Evolutionary conservation across 148 eudicot species (phyloP).

Genomic region (Euryodendron excelsum): DNA sequence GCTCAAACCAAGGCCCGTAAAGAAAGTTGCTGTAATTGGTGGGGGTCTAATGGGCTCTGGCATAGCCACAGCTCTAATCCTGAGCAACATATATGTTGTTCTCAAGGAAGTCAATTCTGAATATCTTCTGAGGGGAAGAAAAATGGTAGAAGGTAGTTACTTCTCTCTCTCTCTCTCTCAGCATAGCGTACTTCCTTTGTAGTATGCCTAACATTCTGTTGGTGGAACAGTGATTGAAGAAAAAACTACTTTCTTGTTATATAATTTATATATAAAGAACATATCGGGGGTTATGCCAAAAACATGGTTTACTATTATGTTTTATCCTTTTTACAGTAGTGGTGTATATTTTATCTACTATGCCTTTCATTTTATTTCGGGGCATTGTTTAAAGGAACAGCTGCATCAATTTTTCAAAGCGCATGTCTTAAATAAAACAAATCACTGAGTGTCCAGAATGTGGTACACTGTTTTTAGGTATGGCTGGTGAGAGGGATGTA

Average conservation of each 20-base stretch:
- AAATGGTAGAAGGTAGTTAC: conserved; percentile 61
- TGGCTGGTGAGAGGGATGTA: background rate
- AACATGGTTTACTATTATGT: background rate
- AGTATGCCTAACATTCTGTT: background rate
- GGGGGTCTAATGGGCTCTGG: conserved; percentile 99
- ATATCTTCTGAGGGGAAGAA: conserved; percentile 75
- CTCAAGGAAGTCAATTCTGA: conserved; percentile 86
- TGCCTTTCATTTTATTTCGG: background rate
- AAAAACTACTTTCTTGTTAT: background rate
- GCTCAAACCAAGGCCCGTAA: conserved; percentile 68
- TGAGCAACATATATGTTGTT: conserved; percentile 63
- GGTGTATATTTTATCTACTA: background rate
- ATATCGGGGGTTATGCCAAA: background rate
- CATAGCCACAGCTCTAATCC: conserved; percentile 83
- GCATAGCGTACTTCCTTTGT: background rate
- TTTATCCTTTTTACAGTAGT: background rate
- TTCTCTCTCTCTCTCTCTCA: conserved; percentile 1
- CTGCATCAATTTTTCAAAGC: background rate
- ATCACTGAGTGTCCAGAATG: background rate
- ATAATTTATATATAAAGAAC: background rate
- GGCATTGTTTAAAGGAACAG: background rate
- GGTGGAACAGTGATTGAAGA: background rate
- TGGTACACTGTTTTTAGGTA: background rate
- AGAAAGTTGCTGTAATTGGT: conserved; percentile 91
- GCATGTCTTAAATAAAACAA: background rate